Evolutionary conservation across 2,329 filamentous ascomycete genomes (phyloP).

Genomic region (Fusarium sublunatum): DNA sequence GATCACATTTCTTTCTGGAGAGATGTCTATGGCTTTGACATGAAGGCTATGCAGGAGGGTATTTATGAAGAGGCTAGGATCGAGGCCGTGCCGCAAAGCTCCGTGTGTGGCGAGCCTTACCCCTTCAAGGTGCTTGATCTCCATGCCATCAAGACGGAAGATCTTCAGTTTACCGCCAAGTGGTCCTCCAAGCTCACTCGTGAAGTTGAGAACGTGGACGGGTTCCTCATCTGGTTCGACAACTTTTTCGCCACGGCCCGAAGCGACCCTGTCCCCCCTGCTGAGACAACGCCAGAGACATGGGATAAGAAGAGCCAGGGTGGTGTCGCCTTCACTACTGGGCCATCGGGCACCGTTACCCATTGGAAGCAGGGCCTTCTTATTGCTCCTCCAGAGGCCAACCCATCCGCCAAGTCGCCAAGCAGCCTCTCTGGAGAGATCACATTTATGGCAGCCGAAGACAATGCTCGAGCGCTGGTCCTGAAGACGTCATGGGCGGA

Average conservation of each 20-base stretch:
- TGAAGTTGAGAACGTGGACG: constrained; percentile 79
- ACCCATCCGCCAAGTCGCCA: constrained; percentile 59
- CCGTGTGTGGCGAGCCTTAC: constrained; percentile 68
- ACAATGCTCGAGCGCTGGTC: constrained; percentile 75
- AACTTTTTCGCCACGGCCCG: constrained; percentile 82
- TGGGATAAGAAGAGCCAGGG: constrained; percentile 69
- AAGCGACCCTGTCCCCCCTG: constrained; percentile 60
- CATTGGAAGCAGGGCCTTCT: constrained; percentile 92
- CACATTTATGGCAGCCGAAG: constrained; percentile 74
- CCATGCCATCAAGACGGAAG: constrained; percentile 75
- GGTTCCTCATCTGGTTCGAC: constrained; percentile 93
- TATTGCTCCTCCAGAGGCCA: constrained; percentile 70
- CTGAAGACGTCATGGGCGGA: constrained; percentile 72
- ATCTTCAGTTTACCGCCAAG: constrained; percentile 78
- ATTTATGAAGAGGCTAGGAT: constrained; percentile 87
- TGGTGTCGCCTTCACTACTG: constrained; percentile 88
- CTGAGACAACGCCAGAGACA: constrained; percentile 67
- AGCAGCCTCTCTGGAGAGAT: constrained; percentile 74
- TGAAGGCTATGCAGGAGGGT: constrained; percentile 87
- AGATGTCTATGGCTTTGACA: constrained; percentile 94
- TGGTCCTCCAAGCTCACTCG: constrained; percentile 72
- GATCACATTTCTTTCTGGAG: constrained; percentile 89
- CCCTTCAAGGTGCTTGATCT: constrained; percentile 82
- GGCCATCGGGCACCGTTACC: constrained; percentile 78
- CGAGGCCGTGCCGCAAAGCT: constrained; percentile 72